Base-by-base conservation (phyloP, 768 basidiomycete species). In the Kwoniella bestiolae region DNA sequence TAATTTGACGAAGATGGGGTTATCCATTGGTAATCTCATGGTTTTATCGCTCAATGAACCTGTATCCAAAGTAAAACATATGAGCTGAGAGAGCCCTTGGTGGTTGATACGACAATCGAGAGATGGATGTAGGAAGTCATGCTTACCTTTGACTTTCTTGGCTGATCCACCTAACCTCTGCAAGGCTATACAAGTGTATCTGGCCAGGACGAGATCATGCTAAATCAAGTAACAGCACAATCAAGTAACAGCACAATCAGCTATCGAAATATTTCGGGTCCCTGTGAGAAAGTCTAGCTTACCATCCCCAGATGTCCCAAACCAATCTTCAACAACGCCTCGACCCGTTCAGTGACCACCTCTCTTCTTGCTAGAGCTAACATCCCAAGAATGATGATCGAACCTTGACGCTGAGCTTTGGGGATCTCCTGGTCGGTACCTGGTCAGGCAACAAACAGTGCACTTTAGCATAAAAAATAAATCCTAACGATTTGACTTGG, bases 301-400 rank as follows among this genome's bases (percentile, higher is more conserved):
- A 92, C 94, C 85, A 90, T 91, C 34, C 94, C 95, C 3, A 88
- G 82, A 12, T 86, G 85, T 1, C 94, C 95, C 2, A 99, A 81
- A 11, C 96, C 95, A 35, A 95, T 87, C 80, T 86, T 90, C 38
- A 98, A 85, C 75, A 99, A 85, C 7, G 86, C 83, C 32, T 97
- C 95, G 1, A 94, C 88, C 51, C 88, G 87, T 69, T 97, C 92
- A 0, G 85, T 85, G 6, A 97, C 89, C 41, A 91, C 86, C 62
- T 87, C 87, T 16, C 86, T 83, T 75, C 87, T 90, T 0, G 95
- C 92, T 5, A 94, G 81, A 2, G 94, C 95, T 26, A 98, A 83
- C 95, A 99, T 98, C 44, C 95, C 92, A n/a, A 99, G 85, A 56
- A 97, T 89, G 75, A 94, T 93, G 71, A 98, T 93, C 0, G 95